These are phyloP conservation scores for Eucalyptus erythrocorys DNA, from an alignment of 345 rosid species.

Conservation along the genomic window DNA sequence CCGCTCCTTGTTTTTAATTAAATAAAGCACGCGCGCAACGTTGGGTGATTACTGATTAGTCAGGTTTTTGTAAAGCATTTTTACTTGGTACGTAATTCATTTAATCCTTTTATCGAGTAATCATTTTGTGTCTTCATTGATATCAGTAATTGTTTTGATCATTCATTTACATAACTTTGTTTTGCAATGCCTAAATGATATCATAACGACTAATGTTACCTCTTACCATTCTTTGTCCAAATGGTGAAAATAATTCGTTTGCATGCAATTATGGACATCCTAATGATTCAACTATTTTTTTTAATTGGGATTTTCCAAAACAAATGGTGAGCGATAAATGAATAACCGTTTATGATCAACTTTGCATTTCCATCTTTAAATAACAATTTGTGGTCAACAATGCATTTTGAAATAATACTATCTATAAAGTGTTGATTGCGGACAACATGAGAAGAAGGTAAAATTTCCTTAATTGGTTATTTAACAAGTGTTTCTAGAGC, in stretches of 20 bases:
- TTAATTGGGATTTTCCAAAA: background rate
- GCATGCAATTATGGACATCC: background rate
- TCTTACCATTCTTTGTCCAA: background rate
- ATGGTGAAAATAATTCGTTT: background rate
- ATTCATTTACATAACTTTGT: background rate
- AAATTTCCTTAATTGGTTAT: background rate
- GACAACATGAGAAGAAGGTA: background rate
- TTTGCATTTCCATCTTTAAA: background rate
- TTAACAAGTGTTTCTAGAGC: background rate
- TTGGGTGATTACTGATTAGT: background rate
- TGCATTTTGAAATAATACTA: background rate
- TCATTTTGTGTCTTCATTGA: accelerated
- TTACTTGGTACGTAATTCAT: background rate
- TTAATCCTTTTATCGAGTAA: background rate
- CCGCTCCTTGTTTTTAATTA: background rate
- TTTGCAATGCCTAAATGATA: accelerated
- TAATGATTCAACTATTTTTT: background rate
- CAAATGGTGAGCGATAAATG: background rate
- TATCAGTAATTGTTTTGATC: background rate
- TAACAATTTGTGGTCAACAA: background rate
- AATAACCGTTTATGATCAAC: background rate
- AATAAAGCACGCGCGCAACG: background rate
- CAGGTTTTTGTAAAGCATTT: background rate
- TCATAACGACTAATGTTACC: accelerated
- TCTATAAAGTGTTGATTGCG: background rate